phyloP scores from a whole-genome alignment of 73 alveolate genomes.

The Blepharisma stoltei region DNA sequence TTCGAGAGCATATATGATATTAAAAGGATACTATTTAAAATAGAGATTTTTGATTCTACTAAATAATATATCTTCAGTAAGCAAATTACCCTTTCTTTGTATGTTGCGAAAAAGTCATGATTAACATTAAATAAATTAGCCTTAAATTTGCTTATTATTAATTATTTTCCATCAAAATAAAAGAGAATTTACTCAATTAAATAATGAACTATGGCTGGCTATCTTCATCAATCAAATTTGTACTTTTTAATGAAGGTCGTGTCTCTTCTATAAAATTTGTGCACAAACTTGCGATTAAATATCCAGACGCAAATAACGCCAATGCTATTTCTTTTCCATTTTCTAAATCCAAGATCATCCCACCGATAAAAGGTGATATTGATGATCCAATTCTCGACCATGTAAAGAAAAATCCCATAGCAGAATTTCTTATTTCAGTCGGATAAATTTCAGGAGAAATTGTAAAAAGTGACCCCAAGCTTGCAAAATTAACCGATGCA shows the following conservation, averaged over 20 bases:
- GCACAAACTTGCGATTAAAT: neutral
- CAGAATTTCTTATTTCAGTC: neutral
- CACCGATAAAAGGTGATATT: neutral
- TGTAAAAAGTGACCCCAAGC: neutral
- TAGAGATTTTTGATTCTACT: too few relatives aligned
- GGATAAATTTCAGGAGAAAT: conserved; percentile 15
- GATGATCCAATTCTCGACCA: neutral
- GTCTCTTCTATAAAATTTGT: neutral
- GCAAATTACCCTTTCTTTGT: too few relatives aligned
- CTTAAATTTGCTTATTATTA: too few relatives aligned
- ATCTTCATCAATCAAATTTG: too few relatives aligned
- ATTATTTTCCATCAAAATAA: too few relatives aligned
- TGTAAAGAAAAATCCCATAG: neutral
- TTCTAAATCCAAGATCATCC: neutral
- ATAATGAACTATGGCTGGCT: too few relatives aligned
- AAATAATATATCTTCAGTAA: too few relatives aligned
- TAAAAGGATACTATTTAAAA: too few relatives aligned
- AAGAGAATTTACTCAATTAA: too few relatives aligned
- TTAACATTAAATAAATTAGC: too few relatives aligned
- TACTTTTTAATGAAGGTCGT: neutral
- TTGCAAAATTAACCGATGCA: neutral
- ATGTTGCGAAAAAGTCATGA: too few relatives aligned
- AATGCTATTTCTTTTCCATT: neutral
- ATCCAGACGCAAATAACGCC: neutral
- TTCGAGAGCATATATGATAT: too few relatives aligned